Conservation (phyloP, 495 filamentous ascomycete genomes). For the Neurospora sp. region DNA sequence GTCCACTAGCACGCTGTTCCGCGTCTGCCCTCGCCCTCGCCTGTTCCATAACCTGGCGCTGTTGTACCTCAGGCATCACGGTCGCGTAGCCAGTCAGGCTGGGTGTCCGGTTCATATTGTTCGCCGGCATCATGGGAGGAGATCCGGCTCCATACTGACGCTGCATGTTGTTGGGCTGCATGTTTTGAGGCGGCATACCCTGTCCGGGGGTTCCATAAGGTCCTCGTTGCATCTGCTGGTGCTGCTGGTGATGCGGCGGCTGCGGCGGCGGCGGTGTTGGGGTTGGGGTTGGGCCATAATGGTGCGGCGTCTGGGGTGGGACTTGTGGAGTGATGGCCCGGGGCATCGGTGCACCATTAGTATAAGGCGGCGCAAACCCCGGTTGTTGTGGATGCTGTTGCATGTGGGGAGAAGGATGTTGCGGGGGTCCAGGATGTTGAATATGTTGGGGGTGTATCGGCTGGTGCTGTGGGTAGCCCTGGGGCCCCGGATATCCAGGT, state of each 20-base stretch:
- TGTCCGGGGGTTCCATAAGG: constrained; percentile 16
- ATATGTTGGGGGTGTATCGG: constrained; percentile 19
- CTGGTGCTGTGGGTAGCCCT: constrained; percentile 17
- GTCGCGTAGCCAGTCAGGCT: constrained; percentile 26
- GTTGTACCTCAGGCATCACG: constrained; percentile 27
- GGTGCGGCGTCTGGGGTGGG: constrained; percentile 12
- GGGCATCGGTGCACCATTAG: constrained; percentile 25
- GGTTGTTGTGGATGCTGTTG: constrained; percentile 12
- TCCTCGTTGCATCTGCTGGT: constrained; percentile 17
- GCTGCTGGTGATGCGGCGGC: constrained; percentile 13
- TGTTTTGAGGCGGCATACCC: constrained; percentile 18
- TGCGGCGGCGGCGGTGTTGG: constrained; percentile 23
- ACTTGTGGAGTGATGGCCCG: constrained; percentile 27
- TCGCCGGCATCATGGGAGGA: constrained; percentile 13
- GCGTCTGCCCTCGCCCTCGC: constrained; percentile 35
- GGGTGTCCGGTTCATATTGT: constrained; percentile 17
- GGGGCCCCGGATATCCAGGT: constrained; percentile 12
- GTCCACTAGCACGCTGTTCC: constrained; percentile 24
- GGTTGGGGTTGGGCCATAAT: constrained; percentile 21
- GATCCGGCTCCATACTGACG: constrained; percentile 13
- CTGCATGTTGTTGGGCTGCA: constrained; percentile 12
- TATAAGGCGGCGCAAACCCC: constrained; percentile 17
- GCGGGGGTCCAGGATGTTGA: constrained; percentile 18
- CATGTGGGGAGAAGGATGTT: constrained; percentile 12
- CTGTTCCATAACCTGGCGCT: constrained; percentile 34